Percentiles rank a stretch among this genome's conserved stretches.
phyloP scores from a whole-genome alignment of 2,329 filamentous ascomycete genomes.

The Chaetoscypha palmicola region DNA sequence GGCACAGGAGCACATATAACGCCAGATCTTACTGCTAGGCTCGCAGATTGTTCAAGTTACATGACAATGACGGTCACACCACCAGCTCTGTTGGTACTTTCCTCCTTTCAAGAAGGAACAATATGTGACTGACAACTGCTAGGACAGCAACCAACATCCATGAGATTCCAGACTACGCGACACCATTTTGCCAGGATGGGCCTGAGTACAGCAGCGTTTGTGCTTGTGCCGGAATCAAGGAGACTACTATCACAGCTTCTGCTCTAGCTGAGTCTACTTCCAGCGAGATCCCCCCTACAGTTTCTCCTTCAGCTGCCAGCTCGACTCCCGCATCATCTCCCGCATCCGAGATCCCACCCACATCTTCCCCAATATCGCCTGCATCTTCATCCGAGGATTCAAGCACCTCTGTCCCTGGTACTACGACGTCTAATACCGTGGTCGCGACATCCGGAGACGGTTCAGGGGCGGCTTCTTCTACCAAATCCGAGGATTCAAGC shows the following conservation, averaged over 20 bases:
- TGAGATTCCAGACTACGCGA: not conserved
- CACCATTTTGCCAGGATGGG: not conserved
- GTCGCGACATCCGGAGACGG: too few species aligned
- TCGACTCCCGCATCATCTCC: not conserved
- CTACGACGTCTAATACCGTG: too few species aligned
- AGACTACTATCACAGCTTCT: not conserved
- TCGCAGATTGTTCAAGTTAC: slow-evolving; percentile 3
- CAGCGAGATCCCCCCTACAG: not conserved
- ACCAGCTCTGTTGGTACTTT: not conserved
- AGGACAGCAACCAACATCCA: not conserved
- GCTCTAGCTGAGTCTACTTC: not conserved
- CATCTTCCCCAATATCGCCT: not conserved
- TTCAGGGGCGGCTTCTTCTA: not conserved
- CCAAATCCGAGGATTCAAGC: not conserved
- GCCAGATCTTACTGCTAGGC: not conserved
- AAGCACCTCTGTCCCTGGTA: not conserved
- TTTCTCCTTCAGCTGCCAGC: not conserved
- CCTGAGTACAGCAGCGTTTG: slow-evolving; percentile 1
- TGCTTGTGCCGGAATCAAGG: not conserved
- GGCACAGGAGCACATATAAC: slow-evolving; percentile 2
- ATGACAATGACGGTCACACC: not conserved
- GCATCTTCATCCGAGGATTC: not conserved
- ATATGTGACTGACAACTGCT: too few species aligned
- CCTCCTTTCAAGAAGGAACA: not conserved
- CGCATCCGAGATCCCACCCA: not conserved